Evolutionary conservation across 257 asterid species (phyloP), one percentile per base, ranked within the genome.

Genomic region (Solanum boliviense): DNA sequence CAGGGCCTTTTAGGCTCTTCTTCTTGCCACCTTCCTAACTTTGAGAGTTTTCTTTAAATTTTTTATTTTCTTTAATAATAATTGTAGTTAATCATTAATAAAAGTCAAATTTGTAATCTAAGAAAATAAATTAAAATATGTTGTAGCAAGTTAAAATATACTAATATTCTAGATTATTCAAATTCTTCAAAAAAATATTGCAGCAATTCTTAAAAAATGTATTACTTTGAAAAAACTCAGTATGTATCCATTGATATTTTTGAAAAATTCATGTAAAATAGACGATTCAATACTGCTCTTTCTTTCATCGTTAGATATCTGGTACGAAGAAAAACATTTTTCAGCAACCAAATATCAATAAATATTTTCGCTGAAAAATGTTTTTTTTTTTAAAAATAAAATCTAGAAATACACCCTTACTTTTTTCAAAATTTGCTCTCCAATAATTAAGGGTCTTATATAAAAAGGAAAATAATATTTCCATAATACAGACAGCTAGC

Each of bases 21-120:
- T 93, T 92, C 91, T 93, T 90, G 93, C 94, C 93, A 90, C 88
- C 95, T 90, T 92, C 89, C 91, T 83, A 79, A 82, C 81, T 87
- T 88, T 89, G 41, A 86, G 92, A 81, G 70, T 41, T 88, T 90
- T 36, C 13, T 76, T 36, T 13, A 10, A 74, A 2, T 8, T 21
- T 56, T n/a, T 62, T n/a, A 16, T 35, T 56, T 82, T 83, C 29
- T 76, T 39, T n/a, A 13, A 7, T 76, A 15, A 39, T 76, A 38
- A 76, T 76, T 23, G 8, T n/a, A 23, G 20, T 2, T 38, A 38
- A 76, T 38, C 34, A 13, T 76, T 76, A 56, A 38, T 38, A 7
- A 39, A 76, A 23, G 20, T 23, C 34, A 76, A n/a, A 38, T 38
- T 12, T 38, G 58, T 38, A 38, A 75, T n/a, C 52, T 23, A n/a